Percentiles rank a stretch among this genome's conserved stretches.
Evolutionary conservation across 2,329 filamentous ascomycete genomes (phyloP).

Genomic region (Fusarium sp.): DNA sequence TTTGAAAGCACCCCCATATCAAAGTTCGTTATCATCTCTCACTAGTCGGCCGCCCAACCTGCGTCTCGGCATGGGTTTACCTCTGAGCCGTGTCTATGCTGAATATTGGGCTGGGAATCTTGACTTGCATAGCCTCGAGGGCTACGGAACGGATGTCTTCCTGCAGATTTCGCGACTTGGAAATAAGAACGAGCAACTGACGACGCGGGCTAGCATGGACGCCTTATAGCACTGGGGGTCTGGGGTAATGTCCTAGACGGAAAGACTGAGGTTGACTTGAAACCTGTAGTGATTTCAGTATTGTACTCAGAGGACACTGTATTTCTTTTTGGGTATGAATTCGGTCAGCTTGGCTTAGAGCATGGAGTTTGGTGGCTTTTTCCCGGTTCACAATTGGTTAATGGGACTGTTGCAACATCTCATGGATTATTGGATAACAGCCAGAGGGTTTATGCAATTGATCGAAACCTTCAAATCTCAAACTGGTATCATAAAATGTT

Average conservation of each 20-base stretch:
- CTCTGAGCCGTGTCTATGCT: conserved; percentile 92
- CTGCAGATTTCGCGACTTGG: conserved; percentile 95
- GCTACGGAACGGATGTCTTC: conserved; percentile 95
- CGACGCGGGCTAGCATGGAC: conserved; percentile 78
- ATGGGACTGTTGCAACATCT: conserved; percentile 1
- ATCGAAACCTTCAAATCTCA: conserved; percentile 30
- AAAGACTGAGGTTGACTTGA: not conserved
- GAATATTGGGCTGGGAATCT: conserved; percentile 98
- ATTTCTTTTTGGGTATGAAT: conserved; percentile 2
- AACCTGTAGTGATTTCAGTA: not conserved
- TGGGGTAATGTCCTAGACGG: conserved; percentile 12
- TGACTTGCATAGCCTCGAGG: conserved; percentile 90
- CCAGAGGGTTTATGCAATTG: not conserved
- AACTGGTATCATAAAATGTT: conserved; percentile 57
- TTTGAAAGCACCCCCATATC: conserved; percentile 52
- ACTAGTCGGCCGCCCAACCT: conserved; percentile 86
- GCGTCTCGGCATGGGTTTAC: conserved; percentile 89
- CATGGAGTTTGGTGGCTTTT: conserved; percentile 37
- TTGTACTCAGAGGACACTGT: conserved; percentile 6
- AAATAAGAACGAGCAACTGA: conserved; percentile 97
- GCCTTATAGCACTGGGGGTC: conserved; percentile 61
- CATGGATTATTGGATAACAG: not conserved
- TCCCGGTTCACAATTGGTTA: not conserved
- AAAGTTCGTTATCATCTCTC: conserved; percentile 78
- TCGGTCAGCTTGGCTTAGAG: conserved; percentile 22